A percentile compares a stretch with the other conserved stretches of the same genome.
Conservation (phyloP, 2,329 filamentous ascomycete species). For the Arthrobotrys megalospora region DNA sequence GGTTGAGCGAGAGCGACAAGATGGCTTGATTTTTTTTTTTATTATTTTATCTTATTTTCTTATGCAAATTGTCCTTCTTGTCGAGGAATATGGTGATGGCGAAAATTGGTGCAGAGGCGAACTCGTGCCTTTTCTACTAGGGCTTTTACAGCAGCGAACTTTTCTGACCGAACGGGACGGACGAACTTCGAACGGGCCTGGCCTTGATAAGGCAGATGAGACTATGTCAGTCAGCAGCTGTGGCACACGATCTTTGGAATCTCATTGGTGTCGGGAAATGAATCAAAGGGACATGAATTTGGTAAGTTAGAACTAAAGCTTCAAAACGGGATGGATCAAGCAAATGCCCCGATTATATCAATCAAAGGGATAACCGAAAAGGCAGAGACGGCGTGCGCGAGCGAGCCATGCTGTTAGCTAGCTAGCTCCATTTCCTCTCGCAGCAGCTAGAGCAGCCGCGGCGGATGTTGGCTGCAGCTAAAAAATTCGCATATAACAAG, state of each 20-base stretch:
- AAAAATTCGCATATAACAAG: slow-evolving; percentile 54
- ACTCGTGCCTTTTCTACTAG: slow-evolving; percentile 54
- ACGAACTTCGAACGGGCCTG: slow-evolving; percentile 54
- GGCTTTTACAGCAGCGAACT: slow-evolving; percentile 49
- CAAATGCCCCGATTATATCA: slow-evolving; percentile 49
- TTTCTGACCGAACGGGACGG: slow-evolving; percentile 49
- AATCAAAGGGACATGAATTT: slow-evolving; percentile 57
- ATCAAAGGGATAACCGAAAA: slow-evolving; percentile 44
- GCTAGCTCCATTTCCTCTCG: slow-evolving; percentile 35
- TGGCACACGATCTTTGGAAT: slow-evolving; percentile 51
- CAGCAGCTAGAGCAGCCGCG: slow-evolving; percentile 41
- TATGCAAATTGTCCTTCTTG: slow-evolving; percentile 35
- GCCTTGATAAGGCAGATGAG: slow-evolving; percentile 51
- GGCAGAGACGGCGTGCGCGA: slow-evolving; percentile 46
- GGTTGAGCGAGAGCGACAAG: slow-evolving; percentile 30
- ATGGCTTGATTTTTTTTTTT: slow-evolving; percentile 30
- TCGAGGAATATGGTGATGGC: slow-evolving; percentile 45
- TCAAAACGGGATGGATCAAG: slow-evolving; percentile 55
- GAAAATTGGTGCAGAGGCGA: slow-evolving; percentile 30
- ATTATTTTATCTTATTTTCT: slow-evolving; percentile 29
- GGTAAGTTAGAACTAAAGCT: slow-evolving; percentile 43
- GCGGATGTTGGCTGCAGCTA: slow-evolving; percentile 51
- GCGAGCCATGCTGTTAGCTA: slow-evolving; percentile 20
- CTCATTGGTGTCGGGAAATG: slow-evolving; percentile 60
- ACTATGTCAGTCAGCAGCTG: slow-evolving; percentile 59